Evolutionary conservation across 2,329 filamentous ascomycete genomes (phyloP), one percentile per base, ranked within the genome.

Genomic region (Endothia cerciana): DNA sequence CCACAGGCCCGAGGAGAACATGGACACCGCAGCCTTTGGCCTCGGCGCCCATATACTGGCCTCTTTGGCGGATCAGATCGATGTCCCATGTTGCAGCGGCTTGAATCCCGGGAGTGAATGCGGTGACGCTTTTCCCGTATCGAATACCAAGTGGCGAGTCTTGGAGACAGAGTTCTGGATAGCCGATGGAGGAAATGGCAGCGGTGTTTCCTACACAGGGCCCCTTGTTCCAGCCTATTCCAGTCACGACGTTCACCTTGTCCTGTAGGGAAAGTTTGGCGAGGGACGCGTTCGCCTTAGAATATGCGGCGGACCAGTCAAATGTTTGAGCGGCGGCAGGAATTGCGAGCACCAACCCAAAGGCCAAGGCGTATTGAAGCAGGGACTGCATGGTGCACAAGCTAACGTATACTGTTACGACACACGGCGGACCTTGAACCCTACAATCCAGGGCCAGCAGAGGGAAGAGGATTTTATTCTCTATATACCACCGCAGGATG

Each of bases 81-180:
- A 87, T 85, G 74, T 93, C 92, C 91, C 91, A 96, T 0, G 91
- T 95, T 1, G 91, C 86, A 0, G 90, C 92, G 0, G 90, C 89
- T 2, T 91, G 92, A 62, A 96, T 87, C 1, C 91, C 92, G 0
- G 92, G 91, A 0, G 92, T 91, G 74, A 94, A 95, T 0, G 91
- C 90, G 13, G 90, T 93, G 60, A 87, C 86, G 71, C 89, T 86
- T 62, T 89, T 86, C 36, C 85, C 87, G 74, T 87, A 93, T 19
- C 92, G 85, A 33, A 96, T 80, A 1, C 92, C 92, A 2, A 94
- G 79, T 0, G 93, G 92, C 0, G 91, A 91, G 73, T 97, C 92
- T 73, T 95, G 91, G 36, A 95, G 80, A 76, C 91, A 95, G 40
- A 94, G 80, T 58, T 86, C 84, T 0, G 91, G 92, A 72, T 93